Evolutionary conservation across 2,329 filamentous ascomycete genomes (phyloP).

Genomic region (Periconia sp.): DNA sequence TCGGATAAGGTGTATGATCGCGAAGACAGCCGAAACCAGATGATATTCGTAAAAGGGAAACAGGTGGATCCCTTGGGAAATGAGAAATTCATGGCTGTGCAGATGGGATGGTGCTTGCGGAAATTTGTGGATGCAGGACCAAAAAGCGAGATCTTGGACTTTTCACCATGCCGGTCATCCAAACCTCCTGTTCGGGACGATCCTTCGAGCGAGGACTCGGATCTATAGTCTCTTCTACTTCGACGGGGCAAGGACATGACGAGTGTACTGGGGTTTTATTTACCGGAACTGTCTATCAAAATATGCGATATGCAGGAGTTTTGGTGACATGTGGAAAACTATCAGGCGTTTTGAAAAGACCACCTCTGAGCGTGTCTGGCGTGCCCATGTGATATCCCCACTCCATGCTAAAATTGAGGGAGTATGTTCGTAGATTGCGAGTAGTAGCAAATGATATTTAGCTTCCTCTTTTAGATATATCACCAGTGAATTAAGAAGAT

Average conservation of each 20-base stretch:
- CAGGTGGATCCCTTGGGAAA: slow-evolving; percentile 46
- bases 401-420: too few relatives aligned
- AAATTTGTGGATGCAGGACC: slow-evolving; percentile 49
- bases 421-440: too few relatives aligned
- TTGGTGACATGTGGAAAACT: too few relatives aligned
- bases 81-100: slow-evolving; percentile 44
- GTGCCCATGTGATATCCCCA: too few relatives aligned
- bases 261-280: background rate
- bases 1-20: slow-evolving; percentile 52
- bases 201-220: slow-evolving; percentile 35
- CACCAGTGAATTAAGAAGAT: too few relatives aligned
- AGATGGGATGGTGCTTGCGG: slow-evolving; percentile 49
- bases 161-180: slow-evolving; percentile 40
- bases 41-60: slow-evolving; percentile 50
- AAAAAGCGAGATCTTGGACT: slow-evolving; percentile 50
- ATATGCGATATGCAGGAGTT: background rate
- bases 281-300: background rate
- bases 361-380: too few relatives aligned
- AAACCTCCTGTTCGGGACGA: slow-evolving; percentile 29
- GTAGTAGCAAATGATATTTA: too few relatives aligned
- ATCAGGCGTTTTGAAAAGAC: too few relatives aligned
- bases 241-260: background rate
- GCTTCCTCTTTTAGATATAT: too few relatives aligned
- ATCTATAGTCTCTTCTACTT: slow-evolving; percentile 12
- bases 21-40: slow-evolving; percentile 49